Conservation (phyloP, 1,284 basidiomycete genomes). For the Microbotryum saponariae region DNA sequence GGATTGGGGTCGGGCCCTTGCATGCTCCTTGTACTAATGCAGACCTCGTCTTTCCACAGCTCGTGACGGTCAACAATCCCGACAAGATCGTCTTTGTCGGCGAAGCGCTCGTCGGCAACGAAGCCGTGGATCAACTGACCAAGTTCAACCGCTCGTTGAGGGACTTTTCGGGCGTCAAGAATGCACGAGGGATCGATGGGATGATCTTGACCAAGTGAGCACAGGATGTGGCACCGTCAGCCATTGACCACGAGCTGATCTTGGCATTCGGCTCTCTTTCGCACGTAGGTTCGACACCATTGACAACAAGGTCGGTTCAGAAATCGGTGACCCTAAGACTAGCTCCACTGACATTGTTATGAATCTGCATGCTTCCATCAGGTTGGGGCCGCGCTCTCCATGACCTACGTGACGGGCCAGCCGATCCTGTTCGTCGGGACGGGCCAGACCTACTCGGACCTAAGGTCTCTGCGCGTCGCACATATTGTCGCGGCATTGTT, state of each 20-base stretch:
- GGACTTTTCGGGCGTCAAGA: conserved; percentile 69
- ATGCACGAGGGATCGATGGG: conserved; percentile 83
- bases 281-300: conserved; percentile 72
- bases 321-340: background rate
- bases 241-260: background rate
- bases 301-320: conserved; percentile 63
- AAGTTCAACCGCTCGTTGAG: conserved; percentile 87
- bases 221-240: background rate
- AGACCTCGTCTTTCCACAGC: conserved; percentile 45
- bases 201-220: conserved; percentile 79
- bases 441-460: conserved; percentile 89
- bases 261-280: background rate
- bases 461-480: conserved; percentile 76
- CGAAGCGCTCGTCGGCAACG: conserved; percentile 90
- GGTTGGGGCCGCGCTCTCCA: conserved; percentile 90
- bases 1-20: background rate
- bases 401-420: conserved; percentile 95
- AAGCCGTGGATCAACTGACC: conserved; percentile 87
- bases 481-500: conserved; percentile 88
- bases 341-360: background rate
- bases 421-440: conserved; percentile 94
- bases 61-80: conserved; percentile 81
- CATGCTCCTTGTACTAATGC: background rate
- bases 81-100: conserved; percentile 96
- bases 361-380: conserved; percentile 38